Evolutionary conservation across 164 flowering plant species (phyloP).

Genomic region (Stephania japonica): DNA sequence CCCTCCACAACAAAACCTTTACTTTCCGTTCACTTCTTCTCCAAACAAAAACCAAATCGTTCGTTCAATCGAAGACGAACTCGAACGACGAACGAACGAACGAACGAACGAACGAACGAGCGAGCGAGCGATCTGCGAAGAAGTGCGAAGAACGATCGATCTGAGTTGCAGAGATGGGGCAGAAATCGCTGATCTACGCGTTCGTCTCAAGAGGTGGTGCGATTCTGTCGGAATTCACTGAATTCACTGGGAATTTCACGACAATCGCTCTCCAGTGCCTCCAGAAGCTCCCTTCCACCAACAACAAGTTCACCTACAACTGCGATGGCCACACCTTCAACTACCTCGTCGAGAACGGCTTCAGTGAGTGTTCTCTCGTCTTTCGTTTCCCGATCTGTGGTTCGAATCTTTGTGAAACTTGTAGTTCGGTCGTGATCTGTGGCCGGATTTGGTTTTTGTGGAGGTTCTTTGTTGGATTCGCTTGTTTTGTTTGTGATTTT

Average conservation of each 20-base stretch:
- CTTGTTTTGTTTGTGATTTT: neutral
- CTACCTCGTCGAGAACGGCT: conserved; percentile 58
- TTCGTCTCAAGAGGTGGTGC: conserved; percentile 27
- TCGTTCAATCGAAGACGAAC: neutral
- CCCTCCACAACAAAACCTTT: neutral
- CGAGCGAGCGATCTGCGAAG: too few relatives aligned
- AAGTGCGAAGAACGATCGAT: neutral
- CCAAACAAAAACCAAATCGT: neutral
- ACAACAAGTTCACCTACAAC: conserved; percentile 66
- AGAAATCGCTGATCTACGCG: conserved; percentile 54
- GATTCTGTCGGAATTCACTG: conserved; percentile 57
- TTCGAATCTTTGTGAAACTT: neutral
- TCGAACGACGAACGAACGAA: too few relatives aligned
- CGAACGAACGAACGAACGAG: too few relatives aligned
- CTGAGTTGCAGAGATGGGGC: conserved; percentile 37
- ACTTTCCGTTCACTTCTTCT: neutral
- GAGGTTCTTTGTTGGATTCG: neutral
- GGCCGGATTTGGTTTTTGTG: too few relatives aligned
- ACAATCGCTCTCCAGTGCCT: conserved; percentile 61
- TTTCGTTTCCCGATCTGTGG: neutral
- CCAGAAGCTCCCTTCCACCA: conserved; percentile 57
- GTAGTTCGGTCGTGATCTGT: neutral
- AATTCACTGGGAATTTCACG: conserved; percentile 60
- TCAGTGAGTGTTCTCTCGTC: conserved; percentile 28
- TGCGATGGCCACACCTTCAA: conserved; percentile 64